phyloP scores from a whole-genome alignment of 1,284 basidiomycete genomes.

The Heterobasidion irregulare region DNA sequence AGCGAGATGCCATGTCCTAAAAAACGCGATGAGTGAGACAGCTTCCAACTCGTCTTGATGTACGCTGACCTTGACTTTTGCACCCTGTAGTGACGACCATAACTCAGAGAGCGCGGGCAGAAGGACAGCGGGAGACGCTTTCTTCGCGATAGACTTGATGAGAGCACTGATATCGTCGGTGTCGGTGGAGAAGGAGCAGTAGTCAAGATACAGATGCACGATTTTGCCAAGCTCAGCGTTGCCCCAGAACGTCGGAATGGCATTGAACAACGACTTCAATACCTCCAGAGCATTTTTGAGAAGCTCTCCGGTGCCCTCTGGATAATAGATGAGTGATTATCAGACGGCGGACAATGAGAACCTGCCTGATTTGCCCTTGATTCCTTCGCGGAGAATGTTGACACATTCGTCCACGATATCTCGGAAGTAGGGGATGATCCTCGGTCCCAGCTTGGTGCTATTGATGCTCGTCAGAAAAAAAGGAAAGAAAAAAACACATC shows the following conservation, averaged over 20 bases:
- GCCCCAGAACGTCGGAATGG: constrained; percentile 70
- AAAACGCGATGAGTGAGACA: background rate
- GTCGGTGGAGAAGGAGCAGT: constrained; percentile 20
- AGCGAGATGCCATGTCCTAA: constrained; percentile 23
- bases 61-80: constrained; percentile 27
- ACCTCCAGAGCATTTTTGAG: constrained; percentile 36
- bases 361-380: constrained; percentile 24
- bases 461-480: constrained; percentile 5
- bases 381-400: constrained; percentile 34
- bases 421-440: constrained; percentile 78
- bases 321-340: background rate
- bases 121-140: constrained; percentile 57
- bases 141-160: constrained; percentile 59
- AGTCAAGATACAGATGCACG: constrained; percentile 48
- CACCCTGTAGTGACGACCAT: constrained; percentile 36
- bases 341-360: background rate
- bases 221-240: constrained; percentile 47
- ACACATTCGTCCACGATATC: constrained; percentile 59
- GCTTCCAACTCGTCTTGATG: background rate
- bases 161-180: constrained; percentile 23
- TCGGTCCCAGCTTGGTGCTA: constrained; percentile 75
- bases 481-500: background rate
- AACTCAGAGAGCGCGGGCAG: constrained; percentile 53
- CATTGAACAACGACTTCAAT: constrained; percentile 45
- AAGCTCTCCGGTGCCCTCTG: constrained; percentile 14